These are phyloP conservation scores for Pseudodiploospora longispora DNA, from an alignment of 2,329 filamentous ascomycete species.

Conservation along the genomic window DNA sequence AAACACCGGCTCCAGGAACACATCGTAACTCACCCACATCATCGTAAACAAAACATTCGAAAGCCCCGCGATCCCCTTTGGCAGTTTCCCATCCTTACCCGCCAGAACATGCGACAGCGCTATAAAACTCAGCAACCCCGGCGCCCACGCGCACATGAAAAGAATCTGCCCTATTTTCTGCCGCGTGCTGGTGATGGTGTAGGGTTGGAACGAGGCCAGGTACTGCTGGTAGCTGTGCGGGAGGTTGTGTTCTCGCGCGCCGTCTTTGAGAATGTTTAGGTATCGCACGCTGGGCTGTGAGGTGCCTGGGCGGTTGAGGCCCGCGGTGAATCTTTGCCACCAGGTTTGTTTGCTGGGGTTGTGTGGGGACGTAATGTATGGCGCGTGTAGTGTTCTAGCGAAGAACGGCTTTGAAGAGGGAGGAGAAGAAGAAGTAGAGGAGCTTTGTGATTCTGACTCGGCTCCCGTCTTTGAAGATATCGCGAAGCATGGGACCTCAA, in stretches of 20 bases:
- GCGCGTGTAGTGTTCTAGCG: conserved; percentile 77
- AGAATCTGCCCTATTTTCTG: conserved; percentile 60
- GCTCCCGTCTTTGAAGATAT: conserved; percentile 46
- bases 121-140: conserved; percentile 50
- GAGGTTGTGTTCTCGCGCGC: conserved; percentile 71
- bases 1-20: conserved; percentile 52
- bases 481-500: conserved; percentile 68
- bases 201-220: conserved; percentile 60
- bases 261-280: conserved; percentile 68
- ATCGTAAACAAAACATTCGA: conserved; percentile 44
- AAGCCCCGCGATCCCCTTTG: conserved; percentile 54
- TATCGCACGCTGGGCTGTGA: conserved; percentile 82
- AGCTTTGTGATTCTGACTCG: too few relatives aligned
- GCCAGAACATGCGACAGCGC: conserved; percentile 37
- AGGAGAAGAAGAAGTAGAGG: conserved; percentile 28
- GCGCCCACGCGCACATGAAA: conserved; percentile 49
- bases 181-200: conserved; percentile 55
- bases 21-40: conserved; percentile 39
- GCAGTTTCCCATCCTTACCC: conserved; percentile 59
- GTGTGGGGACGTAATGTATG: conserved; percentile 34
- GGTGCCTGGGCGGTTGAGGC: conserved; percentile 50
- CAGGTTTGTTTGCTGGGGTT: conserved; percentile 30
- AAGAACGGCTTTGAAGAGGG: conserved; percentile 57
- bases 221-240: conserved; percentile 72
- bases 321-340: conserved; percentile 38